Base-by-base conservation (phyloP, 441 rosid species). In the Adansonia grandidieri region DNA sequence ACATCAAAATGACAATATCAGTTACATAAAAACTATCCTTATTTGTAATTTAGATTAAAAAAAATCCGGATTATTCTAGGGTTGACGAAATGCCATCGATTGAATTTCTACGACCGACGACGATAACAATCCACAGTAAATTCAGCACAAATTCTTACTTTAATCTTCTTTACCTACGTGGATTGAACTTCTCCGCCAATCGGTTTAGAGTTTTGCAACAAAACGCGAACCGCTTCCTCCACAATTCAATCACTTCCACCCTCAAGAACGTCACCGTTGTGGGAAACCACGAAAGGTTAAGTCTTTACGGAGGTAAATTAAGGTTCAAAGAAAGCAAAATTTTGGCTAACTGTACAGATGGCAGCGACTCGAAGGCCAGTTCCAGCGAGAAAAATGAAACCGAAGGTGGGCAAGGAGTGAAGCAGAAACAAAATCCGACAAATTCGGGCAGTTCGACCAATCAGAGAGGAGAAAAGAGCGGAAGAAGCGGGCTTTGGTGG, bases 401-500 rank as follows among this genome's bases (percentile, higher is more conserved):
- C 5, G 93, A 92, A 73, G 88, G 62, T 10, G 86, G 71, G 74
- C 82, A 81, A 17, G 83, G 76, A 60, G 37, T 67, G 60, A 68
- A 24, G 78, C 61, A 71, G 17, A 20, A 74, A 44, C 82, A 81
- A 69, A 81, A 75, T 40, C 79, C 88, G 70, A 81, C 83, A 24
- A 82, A 28, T 68, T 78, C 92, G 2, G 83, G 84, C 0, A 69
- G 87, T 14, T 71, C 89, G 42, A 77, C 94, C 20, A 88, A 87
- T 79, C 82, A 80, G 86, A 85, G 85, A 76, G 85, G 85, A 82
- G 94, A 85, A 86, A 92, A 88, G 84, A 84, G 84, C 74, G 85
- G 79, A 70, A 84, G 83, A 79, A 74, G 81, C 45, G 83, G 90
- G 56, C 80, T 90, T 85, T 92, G 93, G 97, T 87, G 93, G 97